Evolutionary conservation across 768 basidiomycete species (phyloP).

Genomic region (Leccinum truebloodii): DNA sequence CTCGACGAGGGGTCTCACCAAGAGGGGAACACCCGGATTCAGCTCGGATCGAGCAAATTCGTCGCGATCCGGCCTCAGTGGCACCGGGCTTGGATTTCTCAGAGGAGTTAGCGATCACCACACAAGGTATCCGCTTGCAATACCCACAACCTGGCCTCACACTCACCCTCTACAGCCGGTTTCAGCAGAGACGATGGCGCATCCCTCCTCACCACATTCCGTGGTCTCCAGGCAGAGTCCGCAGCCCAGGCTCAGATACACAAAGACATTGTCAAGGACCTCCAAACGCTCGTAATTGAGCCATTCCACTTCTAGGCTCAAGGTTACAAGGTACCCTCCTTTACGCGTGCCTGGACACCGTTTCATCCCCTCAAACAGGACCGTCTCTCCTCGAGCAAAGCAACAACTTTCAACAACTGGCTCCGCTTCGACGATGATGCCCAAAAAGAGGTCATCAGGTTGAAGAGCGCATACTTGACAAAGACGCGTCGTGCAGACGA

Average conservation of each 20-base stretch:
- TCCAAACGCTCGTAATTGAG: constrained; percentile 71
- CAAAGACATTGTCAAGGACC: constrained; percentile 68
- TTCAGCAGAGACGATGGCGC: constrained; percentile 85
- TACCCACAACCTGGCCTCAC: constrained; percentile 6
- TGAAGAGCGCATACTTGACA: constrained; percentile 74
- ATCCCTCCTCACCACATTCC: constrained; percentile 76
- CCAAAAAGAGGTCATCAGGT: constrained; percentile 61
- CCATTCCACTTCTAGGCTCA: constrained; percentile 83
- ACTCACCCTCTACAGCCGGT: constrained; percentile 48
- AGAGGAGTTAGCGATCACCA: constrained; percentile 37
- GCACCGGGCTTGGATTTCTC: no score
- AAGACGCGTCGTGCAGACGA: constrained; percentile 89
- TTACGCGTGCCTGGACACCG: constrained; percentile 10
- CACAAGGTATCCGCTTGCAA: constrained; percentile 42
- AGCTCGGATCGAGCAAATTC: no score
- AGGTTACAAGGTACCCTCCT: constrained; percentile 57
- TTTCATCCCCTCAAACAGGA: constrained; percentile 43
- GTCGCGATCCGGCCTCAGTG: no score
- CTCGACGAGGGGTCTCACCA: no score
- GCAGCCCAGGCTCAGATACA: constrained; percentile 73
- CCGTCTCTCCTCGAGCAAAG: constrained; percentile 58
- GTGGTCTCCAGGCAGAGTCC: constrained; percentile 77
- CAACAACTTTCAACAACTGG: constrained; percentile 64
- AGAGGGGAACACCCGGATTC: no score
- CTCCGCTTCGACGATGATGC: constrained; percentile 70